Evolutionary conservation across 2,329 filamentous ascomycete genomes (phyloP).

Genomic region (Mycosphaerella arachidis): DNA sequence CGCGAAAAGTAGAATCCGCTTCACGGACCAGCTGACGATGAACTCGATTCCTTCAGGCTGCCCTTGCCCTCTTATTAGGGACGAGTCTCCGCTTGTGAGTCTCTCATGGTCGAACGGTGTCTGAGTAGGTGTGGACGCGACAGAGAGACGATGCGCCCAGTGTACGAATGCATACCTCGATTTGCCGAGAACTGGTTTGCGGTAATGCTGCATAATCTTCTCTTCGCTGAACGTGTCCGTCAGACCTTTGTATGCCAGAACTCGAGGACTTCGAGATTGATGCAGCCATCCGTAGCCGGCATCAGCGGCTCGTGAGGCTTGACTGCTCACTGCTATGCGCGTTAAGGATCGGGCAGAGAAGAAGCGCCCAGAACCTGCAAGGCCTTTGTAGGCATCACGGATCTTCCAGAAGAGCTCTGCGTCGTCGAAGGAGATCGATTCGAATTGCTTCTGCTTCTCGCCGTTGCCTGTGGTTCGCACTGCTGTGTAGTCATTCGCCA

Average conservation of each 20-base stretch:
- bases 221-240: slow-evolving; percentile 38
- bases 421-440: slow-evolving; percentile 33
- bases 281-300: slow-evolving; percentile 29
- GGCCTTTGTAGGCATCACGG: slow-evolving; percentile 23
- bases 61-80: slow-evolving; percentile 20
- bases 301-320: slow-evolving; percentile 25
- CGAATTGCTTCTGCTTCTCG: slow-evolving; percentile 22
- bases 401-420: slow-evolving; percentile 31
- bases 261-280: slow-evolving; percentile 26
- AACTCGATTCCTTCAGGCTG: slow-evolving; percentile 36
- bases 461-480: slow-evolving; percentile 12
- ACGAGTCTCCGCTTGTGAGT: slow-evolving; percentile 8
- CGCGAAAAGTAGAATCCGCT: slow-evolving; percentile 28
- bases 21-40: slow-evolving; percentile 32
- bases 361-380: slow-evolving; percentile 26
- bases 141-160: slow-evolving; percentile 38
- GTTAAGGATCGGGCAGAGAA: slow-evolving; percentile 32
- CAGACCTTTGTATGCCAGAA: slow-evolving; percentile 28
- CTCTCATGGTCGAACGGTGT: slow-evolving; percentile 3
- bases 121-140: slow-evolving; percentile 11
- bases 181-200: slow-evolving; percentile 32
- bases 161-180: slow-evolving; percentile 42
- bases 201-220: slow-evolving; percentile 36
- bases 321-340: slow-evolving; percentile 28
- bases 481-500: slow-evolving; percentile 25